Base-by-base conservation (phyloP, 805 yeast genomes). In the Candida adriatica region DNA sequence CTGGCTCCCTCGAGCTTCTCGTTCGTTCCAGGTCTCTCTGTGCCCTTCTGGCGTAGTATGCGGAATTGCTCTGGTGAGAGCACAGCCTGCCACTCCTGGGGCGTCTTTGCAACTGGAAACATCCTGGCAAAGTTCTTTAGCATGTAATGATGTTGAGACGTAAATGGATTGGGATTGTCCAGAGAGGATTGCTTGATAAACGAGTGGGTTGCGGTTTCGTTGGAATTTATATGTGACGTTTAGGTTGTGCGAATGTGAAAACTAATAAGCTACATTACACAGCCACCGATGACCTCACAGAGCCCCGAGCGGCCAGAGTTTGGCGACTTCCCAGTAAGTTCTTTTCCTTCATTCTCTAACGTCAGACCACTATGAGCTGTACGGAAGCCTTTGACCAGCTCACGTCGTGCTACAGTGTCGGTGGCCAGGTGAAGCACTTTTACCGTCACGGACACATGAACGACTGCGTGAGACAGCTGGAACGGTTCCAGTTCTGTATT, bases 361-460 rank as follows among this genome's bases (percentile, higher is more conserved):
- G 11, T 11, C 18, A 55, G 47, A 52, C 62, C 6, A 65, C 67
- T n/a, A 73, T 80, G 87, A 69, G 73, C 30, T 80, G 90, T 49
- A 64, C 79, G 33, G 85, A 90, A 26, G 92, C 92, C 1, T 79
- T 88, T 56, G 95, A 88, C 55, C 94, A 86, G 49, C 63, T 88
- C 15, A 68, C 87, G 27, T 78, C 74, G 28, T 90, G 97, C 54
- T 86, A 83, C 59, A 83, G 96, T 0, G 51, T 88, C 3, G 96
- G 95, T 4, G 96, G 96, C 1, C 96, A 88, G 51, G 60, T 84
- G 14, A 72, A 94, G 38, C 72, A 81, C 56, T 81, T 82, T 48
- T 90, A 88, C 53, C 64, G 96, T 33, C 81, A 75, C 50, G 96
- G 96, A 3, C 74, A 77, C 26, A 68, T 85, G 46, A 75, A 78